A percentile compares a stretch with the other conserved stretches of the same genome.
phyloP scores from a whole-genome alignment of 2,329 filamentous ascomycete genomes.

The Furcasterigmium furcatum region DNA sequence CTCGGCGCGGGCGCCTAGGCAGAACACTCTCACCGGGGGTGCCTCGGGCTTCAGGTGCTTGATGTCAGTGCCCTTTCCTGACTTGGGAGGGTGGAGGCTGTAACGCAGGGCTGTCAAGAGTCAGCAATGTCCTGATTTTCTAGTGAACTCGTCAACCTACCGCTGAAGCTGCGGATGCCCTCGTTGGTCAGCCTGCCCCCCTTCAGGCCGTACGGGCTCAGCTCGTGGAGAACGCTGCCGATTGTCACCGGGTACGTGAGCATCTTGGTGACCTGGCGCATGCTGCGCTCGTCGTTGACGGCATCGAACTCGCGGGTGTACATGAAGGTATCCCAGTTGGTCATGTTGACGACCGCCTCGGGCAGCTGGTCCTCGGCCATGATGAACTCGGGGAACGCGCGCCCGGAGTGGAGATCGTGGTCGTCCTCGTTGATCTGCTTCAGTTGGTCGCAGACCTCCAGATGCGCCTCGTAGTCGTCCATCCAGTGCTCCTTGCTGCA shows the following conservation, averaged over 20 bases:
- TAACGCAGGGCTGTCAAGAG: constrained; percentile 72
- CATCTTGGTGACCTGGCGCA: constrained; percentile 90
- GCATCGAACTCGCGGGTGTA: constrained; percentile 91
- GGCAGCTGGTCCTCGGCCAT: constrained; percentile 89
- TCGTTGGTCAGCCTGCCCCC: constrained; percentile 78
- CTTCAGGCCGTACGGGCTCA: constrained; percentile 84
- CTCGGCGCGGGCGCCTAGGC: constrained; percentile 93
- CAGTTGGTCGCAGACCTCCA: constrained; percentile 89
- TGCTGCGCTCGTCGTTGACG: constrained; percentile 83
- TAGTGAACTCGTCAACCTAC: constrained; percentile 45
- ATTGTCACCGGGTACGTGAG: constrained; percentile 93
- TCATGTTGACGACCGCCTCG: constrained; percentile 93
- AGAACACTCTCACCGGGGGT: constrained; percentile 86
- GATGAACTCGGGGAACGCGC: constrained; percentile 90
- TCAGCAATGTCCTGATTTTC: neutral
- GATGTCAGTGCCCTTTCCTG: constrained; percentile 70
- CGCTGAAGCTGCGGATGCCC: constrained; percentile 89
- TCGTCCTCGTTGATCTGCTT: constrained; percentile 97
- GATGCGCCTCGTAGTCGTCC: constrained; percentile 88
- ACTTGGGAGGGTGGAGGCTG: constrained; percentile 82
- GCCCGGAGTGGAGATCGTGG: constrained; percentile 85
- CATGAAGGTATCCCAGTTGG: constrained; percentile 96
- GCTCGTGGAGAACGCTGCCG: constrained; percentile 86
- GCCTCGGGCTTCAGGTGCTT: constrained; percentile 80
- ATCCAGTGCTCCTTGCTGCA: constrained; percentile 95